phyloP scores from a whole-genome alignment of 1,284 basidiomycete species.

The Blastosporella zonata region DNA sequence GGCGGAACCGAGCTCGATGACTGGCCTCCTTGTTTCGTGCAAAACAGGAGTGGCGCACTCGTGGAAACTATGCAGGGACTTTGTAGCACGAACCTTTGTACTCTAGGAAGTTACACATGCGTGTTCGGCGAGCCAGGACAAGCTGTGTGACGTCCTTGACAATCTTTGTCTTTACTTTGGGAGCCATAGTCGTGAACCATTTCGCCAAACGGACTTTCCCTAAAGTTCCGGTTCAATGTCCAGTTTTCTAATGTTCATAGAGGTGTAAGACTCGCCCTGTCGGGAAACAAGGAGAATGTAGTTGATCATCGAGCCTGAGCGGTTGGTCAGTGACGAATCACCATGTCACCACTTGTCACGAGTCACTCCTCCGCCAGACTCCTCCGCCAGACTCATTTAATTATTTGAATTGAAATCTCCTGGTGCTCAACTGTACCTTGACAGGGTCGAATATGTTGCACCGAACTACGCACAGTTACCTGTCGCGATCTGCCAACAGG shows the following conservation, averaged over 20 bases:
- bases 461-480: neutral
- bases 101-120: conserved; percentile 99
- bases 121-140: conserved; percentile 90
- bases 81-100: conserved; percentile 79
- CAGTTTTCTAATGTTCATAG: conserved; percentile 10
- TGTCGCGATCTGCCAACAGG: neutral
- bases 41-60: conserved; percentile 2
- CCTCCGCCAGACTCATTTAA: neutral
- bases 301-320: conserved; percentile 64
- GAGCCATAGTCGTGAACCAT: conserved; percentile 97
- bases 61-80: neutral
- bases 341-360: conserved; percentile 8
- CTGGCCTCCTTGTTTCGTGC: conserved; percentile 7
- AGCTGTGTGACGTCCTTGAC: conserved; percentile 99
- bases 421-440: neutral
- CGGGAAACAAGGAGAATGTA: conserved; percentile 96
- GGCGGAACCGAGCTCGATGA: conserved; percentile 5
- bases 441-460: neutral
- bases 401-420: neutral
- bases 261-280: conserved; percentile 66
- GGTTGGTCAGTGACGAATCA: conserved; percentile 8
- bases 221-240: conserved; percentile 29
- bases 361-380: neutral
- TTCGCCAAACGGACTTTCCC: conserved; percentile 98
- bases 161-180: conserved; percentile 96